Base-by-base conservation (phyloP, 2,329 filamentous ascomycete species). In the Aspergillus viridinutans region DNA sequence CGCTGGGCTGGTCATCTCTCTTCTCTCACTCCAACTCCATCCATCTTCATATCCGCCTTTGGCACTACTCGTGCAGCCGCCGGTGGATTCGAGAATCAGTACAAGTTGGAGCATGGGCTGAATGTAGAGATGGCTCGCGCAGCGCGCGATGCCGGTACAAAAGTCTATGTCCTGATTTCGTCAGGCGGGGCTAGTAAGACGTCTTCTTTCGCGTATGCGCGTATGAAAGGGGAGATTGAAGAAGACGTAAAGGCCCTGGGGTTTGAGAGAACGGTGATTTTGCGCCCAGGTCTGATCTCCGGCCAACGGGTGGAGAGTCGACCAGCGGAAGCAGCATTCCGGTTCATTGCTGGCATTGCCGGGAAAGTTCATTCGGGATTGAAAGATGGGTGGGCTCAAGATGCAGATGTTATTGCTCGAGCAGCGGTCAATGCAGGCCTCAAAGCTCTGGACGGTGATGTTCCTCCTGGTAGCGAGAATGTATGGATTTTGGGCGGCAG, bases 171-270 rank as follows among this genome's bases (percentile, higher is more conserved):
- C 23, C 86, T 95, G 61, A 81, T 96, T 55, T 92, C 88, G 0
- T 80, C 82, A 23, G 76, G 67, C 1, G 74, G 73, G 52, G 79
- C 77, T n/a, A 83, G 70, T 76, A 79, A 67, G 75, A 81, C 75
- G 60, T 84, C 77, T 62, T 79, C 65, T 1, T 70, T 88, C 5
- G 72, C 78, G 0, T 90, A 89, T 58, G 26, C 74, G 1, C 80
- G 80, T 72, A 94, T 97, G 90, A 97, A 97, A 80, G 86, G 85
- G 25, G 90, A 94, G 65, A 85, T 96, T 43, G 93, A 97, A 72
- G 88, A 95, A 35, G 80, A 85, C 17, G 82, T 96, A 58, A 83
- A 84, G 70, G 83, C 76, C 45, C 75, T 93, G 3, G 87, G 78
- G 4, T 96, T 96, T 69, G 89, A 92, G 51, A 85, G 89, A 62